Conservation (phyloP, 345 rosid genomes). For the Syzygium oleosum region DNA sequence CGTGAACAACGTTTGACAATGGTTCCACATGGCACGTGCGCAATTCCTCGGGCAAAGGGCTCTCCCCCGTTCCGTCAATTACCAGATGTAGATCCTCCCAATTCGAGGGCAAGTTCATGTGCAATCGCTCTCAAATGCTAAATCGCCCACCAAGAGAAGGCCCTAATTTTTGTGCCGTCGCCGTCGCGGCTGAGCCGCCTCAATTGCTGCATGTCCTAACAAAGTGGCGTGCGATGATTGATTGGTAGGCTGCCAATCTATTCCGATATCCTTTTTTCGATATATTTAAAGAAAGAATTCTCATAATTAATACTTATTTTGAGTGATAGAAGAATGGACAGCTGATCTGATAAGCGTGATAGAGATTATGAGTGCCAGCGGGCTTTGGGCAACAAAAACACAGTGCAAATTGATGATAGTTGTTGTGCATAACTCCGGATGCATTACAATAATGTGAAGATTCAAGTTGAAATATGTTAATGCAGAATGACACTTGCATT, state of each 20-base stretch:
- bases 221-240: not conserved
- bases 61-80: not conserved
- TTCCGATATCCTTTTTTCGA: no score
- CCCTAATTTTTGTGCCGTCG: not conserved
- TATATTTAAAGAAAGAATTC: not conserved
- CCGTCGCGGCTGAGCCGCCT: not conserved
- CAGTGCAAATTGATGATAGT: not conserved
- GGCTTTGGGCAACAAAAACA: not conserved
- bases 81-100: not conserved
- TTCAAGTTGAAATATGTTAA: not conserved
- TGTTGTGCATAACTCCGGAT: not conserved
- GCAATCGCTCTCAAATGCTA: not conserved
- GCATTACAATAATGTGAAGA: not conserved
- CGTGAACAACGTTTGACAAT: not conserved
- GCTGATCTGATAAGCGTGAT: no score
- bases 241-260: not conserved
- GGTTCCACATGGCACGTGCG: not conserved
- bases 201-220: not conserved
- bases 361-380: not conserved
- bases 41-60: not conserved
- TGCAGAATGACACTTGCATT: not conserved
- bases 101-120: not conserved
- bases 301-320: not conserved
- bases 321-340: not conserved
- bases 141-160: not conserved